These are phyloP conservation scores for Candida silvicultrix DNA, from an alignment of 805 yeast genomes.

Conservation along the genomic window DNA sequence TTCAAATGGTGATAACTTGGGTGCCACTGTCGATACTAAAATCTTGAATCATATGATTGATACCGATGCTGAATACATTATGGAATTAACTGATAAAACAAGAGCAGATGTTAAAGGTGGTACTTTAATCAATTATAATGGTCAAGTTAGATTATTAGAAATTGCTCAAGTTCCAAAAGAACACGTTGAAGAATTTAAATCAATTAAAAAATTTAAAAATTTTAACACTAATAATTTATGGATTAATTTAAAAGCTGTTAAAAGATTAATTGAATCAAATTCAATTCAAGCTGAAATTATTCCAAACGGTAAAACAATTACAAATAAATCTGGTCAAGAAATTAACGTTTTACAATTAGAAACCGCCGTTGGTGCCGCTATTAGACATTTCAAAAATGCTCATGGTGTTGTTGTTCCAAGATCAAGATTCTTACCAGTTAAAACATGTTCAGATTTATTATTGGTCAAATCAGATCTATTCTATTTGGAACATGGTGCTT, in stretches of 20 bases:
- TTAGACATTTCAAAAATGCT: slow-evolving; percentile 89
- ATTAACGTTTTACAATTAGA: slow-evolving; percentile 89
- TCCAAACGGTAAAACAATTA: slow-evolving; percentile 85
- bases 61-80: slow-evolving; percentile 86
- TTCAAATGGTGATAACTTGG: slow-evolving; percentile 96
- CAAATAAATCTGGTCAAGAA: slow-evolving; percentile 62
- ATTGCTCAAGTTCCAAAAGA: slow-evolving; percentile 98
- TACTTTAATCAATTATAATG: slow-evolving; percentile 93
- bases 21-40: slow-evolving; percentile 93
- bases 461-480: slow-evolving; percentile 94
- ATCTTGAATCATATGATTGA: slow-evolving; percentile 91
- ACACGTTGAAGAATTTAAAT: slow-evolving; percentile 96
- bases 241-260: slow-evolving; percentile 93
- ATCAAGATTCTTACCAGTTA: slow-evolving; percentile 95
- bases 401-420: slow-evolving; percentile 99
- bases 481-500: slow-evolving; percentile 84
- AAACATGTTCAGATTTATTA: slow-evolving; percentile 91
- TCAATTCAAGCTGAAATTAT: slow-evolving; percentile 88
- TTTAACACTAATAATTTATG: slow-evolving; percentile 98
- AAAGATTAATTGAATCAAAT: slow-evolving; percentile 81
- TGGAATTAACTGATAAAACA: slow-evolving; percentile 98
- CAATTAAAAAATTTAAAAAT: slow-evolving; percentile 95
- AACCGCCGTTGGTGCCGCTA: slow-evolving; percentile 99
- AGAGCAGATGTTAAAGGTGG: slow-evolving; percentile 99
- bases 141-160: slow-evolving; percentile 88